phyloP scores from a whole-genome alignment of 2,329 filamentous ascomycete species.

The Alternaria metachromatica region DNA sequence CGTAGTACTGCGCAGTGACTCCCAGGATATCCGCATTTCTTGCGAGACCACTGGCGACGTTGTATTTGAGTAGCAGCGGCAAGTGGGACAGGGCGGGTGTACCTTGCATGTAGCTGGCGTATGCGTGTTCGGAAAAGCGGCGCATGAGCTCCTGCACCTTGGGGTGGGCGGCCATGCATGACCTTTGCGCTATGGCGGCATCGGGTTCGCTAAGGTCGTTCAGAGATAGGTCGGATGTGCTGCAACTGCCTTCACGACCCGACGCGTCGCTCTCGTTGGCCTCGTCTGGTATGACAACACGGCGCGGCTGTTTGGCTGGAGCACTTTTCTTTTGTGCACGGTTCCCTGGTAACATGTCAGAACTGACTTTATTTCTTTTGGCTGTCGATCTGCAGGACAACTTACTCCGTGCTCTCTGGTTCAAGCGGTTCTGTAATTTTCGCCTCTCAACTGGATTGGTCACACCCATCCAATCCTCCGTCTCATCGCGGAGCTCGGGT shows the following conservation, averaged over 20 bases:
- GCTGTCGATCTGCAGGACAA: background rate
- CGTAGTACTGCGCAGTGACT: constrained; percentile 10
- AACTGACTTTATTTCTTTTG: background rate
- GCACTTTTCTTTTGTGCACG: background rate
- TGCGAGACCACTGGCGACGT: constrained; percentile 16
- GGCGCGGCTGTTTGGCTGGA: background rate
- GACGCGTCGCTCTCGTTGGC: background rate
- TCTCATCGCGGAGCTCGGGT: constrained; percentile 9
- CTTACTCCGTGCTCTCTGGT: constrained; percentile 22
- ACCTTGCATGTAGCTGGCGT: constrained; percentile 23
- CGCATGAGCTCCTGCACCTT: constrained; percentile 17
- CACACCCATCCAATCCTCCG: constrained; percentile 29
- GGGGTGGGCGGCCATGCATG: constrained; percentile 10
- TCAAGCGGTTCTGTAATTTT: constrained; percentile 28
- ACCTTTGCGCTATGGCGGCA: background rate
- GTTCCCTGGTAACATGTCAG: background rate
- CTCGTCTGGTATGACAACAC: background rate
- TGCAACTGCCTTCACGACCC: background rate
- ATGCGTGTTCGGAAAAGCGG: constrained; percentile 25
- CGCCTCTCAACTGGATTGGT: constrained; percentile 19
- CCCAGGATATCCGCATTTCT: constrained; percentile 18
- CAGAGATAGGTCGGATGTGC: background rate
- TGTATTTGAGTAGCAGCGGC: constrained; percentile 20
- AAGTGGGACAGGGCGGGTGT: constrained; percentile 16
- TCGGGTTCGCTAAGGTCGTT: background rate